These are phyloP conservation scores for Phialophora macrospora DNA, from an alignment of 2,329 filamentous ascomycete genomes.

Conservation along the genomic window DNA sequence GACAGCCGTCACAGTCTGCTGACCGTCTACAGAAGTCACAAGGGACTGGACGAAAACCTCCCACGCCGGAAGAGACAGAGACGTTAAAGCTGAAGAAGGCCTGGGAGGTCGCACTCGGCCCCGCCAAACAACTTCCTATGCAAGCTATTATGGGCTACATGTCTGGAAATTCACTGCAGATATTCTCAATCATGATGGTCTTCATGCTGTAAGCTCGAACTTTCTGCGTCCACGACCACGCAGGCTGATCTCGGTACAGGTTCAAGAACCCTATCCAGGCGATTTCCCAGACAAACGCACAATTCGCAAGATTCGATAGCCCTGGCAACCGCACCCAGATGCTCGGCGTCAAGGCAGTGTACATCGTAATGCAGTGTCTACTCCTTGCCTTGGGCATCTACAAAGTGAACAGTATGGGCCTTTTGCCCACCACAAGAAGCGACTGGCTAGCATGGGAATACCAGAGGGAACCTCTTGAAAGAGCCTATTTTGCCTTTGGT, in stretches of 20 bases:
- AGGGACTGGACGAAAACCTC: conserved; percentile 36
- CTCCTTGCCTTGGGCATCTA: conserved; percentile 85
- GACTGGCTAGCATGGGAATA: conserved; percentile 98
- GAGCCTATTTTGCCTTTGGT: conserved; percentile 61
- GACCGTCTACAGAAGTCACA: conserved; percentile 40
- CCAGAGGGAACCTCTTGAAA: conserved; percentile 70
- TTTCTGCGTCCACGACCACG: neutral
- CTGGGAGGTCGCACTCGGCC: conserved; percentile 93
- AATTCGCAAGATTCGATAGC: conserved; percentile 90
- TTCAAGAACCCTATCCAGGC: conserved; percentile 96
- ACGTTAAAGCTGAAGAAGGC: conserved; percentile 97
- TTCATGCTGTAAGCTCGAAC: conserved; percentile 67
- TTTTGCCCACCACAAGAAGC: conserved; percentile 91
- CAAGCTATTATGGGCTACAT: conserved; percentile 99
- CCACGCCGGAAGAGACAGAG: conserved; percentile 75
- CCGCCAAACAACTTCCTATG: conserved; percentile 94
- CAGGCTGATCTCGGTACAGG: conserved; percentile 27
- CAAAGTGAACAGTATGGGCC: conserved; percentile 96
- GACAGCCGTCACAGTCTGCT: conserved; percentile 6
- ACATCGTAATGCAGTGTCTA: conserved; percentile 82
- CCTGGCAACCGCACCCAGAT: conserved; percentile 75
- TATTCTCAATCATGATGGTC: conserved; percentile 99
- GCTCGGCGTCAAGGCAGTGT: conserved; percentile 82
- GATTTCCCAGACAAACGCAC: conserved; percentile 77
- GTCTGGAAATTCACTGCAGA: conserved; percentile 97